phyloP scores from a whole-genome alignment of 23 red algal species.

The Gracilaria gracilis region DNA sequence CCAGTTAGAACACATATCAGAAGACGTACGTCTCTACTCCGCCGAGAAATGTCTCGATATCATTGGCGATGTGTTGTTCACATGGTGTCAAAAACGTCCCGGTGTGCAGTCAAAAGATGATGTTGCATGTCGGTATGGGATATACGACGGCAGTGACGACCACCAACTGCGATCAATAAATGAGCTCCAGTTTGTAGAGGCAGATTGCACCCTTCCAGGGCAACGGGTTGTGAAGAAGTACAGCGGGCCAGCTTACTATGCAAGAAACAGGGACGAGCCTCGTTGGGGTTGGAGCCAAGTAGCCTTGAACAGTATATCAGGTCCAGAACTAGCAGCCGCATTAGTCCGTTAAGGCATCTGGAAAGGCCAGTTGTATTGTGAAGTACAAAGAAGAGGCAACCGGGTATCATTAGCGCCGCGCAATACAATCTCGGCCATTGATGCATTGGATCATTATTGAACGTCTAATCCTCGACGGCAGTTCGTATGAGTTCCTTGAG shows the following conservation, averaged over 20 bases:
- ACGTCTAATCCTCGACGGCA: too few species aligned
- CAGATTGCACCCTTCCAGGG: neutral
- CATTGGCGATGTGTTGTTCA: too few species aligned
- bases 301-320: neutral
- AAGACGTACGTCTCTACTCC: too few species aligned
- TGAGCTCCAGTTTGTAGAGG: neutral
- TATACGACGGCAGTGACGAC: too few species aligned
- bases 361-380: neutral
- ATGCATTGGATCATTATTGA: too few species aligned
- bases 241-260: neutral
- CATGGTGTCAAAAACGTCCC: too few species aligned
- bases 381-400: neutral
- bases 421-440: too few species aligned
- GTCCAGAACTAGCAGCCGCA: neutral
- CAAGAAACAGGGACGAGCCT: neutral
- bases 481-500: too few species aligned
- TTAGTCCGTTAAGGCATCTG: neutral
- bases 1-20: too few species aligned
- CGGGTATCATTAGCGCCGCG: too few species aligned
- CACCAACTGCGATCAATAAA: neutral
- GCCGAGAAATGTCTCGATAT: too few species aligned
- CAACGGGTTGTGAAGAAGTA: neutral
- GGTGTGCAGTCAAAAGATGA: neutral
- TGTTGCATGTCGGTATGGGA: neutral
- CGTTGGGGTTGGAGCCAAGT: neutral